phyloP scores from a whole-genome alignment of 495 filamentous ascomycete genomes.

The Hypoxylon fragiforme region DNA sequence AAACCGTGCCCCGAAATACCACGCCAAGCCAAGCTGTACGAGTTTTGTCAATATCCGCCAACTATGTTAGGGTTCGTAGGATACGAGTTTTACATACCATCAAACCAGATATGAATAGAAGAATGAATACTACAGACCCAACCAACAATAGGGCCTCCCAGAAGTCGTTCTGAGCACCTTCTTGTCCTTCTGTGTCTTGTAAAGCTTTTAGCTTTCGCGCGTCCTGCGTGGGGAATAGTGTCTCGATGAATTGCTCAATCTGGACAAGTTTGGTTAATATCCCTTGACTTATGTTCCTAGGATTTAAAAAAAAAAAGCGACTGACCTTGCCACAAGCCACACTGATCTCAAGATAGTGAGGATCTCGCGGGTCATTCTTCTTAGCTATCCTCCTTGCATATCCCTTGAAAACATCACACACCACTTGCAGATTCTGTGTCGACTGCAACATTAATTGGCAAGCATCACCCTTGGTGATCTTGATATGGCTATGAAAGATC shows the following conservation, averaged over 20 bases:
- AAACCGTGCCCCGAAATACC: conserved; percentile 64
- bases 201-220: conserved; percentile 47
- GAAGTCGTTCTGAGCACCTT: conserved; percentile 35
- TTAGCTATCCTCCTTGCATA: conserved; percentile 83
- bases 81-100: conserved; percentile 48
- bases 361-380: conserved; percentile 93
- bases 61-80: background rate
- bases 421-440: conserved; percentile 79
- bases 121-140: conserved; percentile 34
- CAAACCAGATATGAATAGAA: conserved; percentile 44
- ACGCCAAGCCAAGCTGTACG: conserved; percentile 66
- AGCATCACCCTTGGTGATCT: conserved; percentile 94
- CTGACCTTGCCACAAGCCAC: conserved; percentile 84
- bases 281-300: background rate
- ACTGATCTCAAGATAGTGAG: conserved; percentile 91
- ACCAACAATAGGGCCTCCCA: conserved; percentile 44
- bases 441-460: conserved; percentile 90
- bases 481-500: conserved; percentile 86
- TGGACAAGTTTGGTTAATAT: conserved; percentile 40
- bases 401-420: conserved; percentile 77
- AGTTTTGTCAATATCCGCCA: conserved; percentile 10
- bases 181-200: conserved; percentile 33
- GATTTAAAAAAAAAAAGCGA: background rate
- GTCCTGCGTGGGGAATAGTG: conserved; percentile 77
- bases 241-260: conserved; percentile 98